These are phyloP conservation scores for Tephrocybe rancida DNA, from an alignment of 768 basidiomycete genomes.

Conservation along the genomic window DNA sequence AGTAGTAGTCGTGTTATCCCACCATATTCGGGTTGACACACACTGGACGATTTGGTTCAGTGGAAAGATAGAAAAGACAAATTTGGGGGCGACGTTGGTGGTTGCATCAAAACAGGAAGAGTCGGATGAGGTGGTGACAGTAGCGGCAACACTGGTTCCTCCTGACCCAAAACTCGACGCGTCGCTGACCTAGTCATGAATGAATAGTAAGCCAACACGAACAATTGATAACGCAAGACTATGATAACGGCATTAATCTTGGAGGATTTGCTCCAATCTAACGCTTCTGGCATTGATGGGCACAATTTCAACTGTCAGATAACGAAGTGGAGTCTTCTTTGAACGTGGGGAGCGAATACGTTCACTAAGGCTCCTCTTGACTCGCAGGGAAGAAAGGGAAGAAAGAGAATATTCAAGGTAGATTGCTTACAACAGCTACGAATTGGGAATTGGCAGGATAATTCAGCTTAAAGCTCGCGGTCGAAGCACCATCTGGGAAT, in stretches of 20 bases:
- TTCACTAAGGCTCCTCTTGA: neutral
- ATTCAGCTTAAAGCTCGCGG: constrained; percentile 56
- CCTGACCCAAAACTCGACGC: constrained; percentile 66
- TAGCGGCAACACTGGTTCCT: constrained; percentile 70
- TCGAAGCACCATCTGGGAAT: constrained; percentile 44
- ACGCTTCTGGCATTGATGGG: neutral
- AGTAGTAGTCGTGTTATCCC: constrained; percentile 52
- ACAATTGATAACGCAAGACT: neutral
- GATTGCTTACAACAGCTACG: constrained; percentile 69
- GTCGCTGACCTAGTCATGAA: constrained; percentile 56
- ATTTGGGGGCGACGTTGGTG: constrained; percentile 48
- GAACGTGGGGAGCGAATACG: neutral
- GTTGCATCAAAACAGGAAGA: constrained; percentile 61
- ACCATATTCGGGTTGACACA: constrained; percentile 62
- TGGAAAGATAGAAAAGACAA: constrained; percentile 64
- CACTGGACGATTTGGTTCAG: constrained; percentile 70
- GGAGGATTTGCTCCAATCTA: no score
- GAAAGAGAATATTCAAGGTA: neutral
- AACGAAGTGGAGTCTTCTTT: neutral
- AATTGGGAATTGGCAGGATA: constrained; percentile 74
- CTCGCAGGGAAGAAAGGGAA: neutral
- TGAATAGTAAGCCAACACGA: constrained; percentile 1
- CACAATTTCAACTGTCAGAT: neutral
- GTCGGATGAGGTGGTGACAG: constrained; percentile 53
- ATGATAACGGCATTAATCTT: no score